Evolutionary conservation across 208 protist genomes (phyloP).

Genomic region (Phytomonas francai): DNA sequence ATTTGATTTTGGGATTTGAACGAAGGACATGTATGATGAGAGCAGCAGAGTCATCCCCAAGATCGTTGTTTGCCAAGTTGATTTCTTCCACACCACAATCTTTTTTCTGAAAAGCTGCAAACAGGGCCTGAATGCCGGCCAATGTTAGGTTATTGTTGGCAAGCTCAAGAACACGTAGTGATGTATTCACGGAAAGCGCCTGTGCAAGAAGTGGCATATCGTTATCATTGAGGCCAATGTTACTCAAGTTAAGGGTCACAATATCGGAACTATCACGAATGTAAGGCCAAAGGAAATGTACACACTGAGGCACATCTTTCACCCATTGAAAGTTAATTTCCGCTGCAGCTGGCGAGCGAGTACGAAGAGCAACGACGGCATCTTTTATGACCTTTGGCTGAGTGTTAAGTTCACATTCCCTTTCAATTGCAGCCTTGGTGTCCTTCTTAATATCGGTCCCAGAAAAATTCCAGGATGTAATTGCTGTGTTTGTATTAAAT

Average conservation of each 20-base stretch:
- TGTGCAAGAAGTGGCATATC: constrained; percentile 44
- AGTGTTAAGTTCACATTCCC: constrained; percentile 72
- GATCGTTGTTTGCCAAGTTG: constrained; percentile 81
- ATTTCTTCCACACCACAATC: constrained; percentile 49
- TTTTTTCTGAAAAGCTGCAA: constrained; percentile 38
- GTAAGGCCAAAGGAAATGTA: constrained; percentile 49
- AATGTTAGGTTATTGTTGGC: constrained; percentile 81
- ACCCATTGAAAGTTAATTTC: constrained; percentile 82
- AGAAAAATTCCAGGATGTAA: constrained; percentile 44
- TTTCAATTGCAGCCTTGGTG: constrained; percentile 24
- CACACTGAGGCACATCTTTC: constrained; percentile 32
- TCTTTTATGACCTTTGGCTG: constrained; percentile 59
- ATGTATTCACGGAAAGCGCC: constrained; percentile 52
- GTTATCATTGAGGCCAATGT: constrained; percentile 56
- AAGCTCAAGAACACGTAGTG: constrained; percentile 63
- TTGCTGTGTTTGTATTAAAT: constrained; percentile 52
- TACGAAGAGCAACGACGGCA: constrained; percentile 44
- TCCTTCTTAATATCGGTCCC: constrained; percentile 50
- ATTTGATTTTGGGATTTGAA: constrained; percentile 50
- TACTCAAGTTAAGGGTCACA: constrained; percentile 70
- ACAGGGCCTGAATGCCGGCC: constrained; percentile 45
- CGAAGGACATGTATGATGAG: constrained; percentile 48
- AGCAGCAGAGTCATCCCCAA: constrained; percentile 42
- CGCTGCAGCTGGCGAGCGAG: constrained; percentile 29
- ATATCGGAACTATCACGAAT: constrained; percentile 49